Evolutionary conservation across 2,329 filamentous ascomycete species (phyloP), one percentile per base, ranked within the genome.

Genomic region (Xylaria arbuscula): DNA sequence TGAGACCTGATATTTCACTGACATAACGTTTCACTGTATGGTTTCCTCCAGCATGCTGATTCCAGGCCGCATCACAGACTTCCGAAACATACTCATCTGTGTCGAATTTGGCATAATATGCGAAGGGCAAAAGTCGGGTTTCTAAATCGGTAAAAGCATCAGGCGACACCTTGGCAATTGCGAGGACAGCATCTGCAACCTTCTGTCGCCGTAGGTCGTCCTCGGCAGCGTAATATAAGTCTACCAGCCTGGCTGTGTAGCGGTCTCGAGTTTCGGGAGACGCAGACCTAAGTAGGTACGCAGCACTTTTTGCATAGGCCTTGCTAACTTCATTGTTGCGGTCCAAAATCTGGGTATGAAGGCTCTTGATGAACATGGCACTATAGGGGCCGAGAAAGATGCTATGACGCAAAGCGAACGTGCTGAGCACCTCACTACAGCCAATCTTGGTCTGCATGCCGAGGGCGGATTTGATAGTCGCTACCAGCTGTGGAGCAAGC

Each of bases 381-480:
- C 93, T 90, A 75, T 94, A 90, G 0, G 92, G 90, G 45, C 87
- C 87, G 79, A 98, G 93, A 36, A 94, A 84, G 45, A 90, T 86
- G 42, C 88, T 89, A 72, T 95, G 92, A 13, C 93, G 89, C 59
- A 94, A 95, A 59, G 93, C 92, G 8, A 99, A 85, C 0, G 93
- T 94, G 8, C 93, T 92, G 38, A 99, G 85, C 1, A 98, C 90
- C 64, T 93, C 89, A 71, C 92, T 92, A 76, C 94, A 97, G 45
- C 94, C 96, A 56, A 98, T 92, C 82, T 98, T 98, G 0, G 94
- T 97, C 1, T 95, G 95, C 81, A 98, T 90, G 1, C 94, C 95
- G 45, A 99, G 90, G 0, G 94, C 93, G 32, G 87, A 90, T 78
- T 95, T 96, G 80, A 98, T 93, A 0, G 92, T 90, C 36, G 87